Conservation (phyloP, 306 rosid species). For the Pyrus bretschneideri region DNA sequence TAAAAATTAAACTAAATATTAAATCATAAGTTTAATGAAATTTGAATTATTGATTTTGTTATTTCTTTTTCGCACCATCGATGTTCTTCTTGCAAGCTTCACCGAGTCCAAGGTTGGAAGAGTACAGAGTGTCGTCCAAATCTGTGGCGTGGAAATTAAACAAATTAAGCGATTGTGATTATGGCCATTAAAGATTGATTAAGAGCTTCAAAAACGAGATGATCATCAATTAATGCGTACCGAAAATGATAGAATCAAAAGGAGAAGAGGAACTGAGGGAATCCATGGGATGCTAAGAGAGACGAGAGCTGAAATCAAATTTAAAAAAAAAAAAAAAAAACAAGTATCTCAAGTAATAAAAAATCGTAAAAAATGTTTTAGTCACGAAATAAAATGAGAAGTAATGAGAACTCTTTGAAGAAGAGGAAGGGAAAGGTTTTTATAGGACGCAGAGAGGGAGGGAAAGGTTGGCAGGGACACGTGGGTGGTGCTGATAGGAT, state of each 20-base stretch:
- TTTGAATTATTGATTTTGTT: not conserved
- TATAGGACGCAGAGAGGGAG: not conserved
- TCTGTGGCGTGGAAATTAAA: constrained; percentile 34
- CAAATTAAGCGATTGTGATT: not conserved
- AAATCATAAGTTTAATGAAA: not conserved
- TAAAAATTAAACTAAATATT: not conserved
- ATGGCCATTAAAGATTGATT: not conserved
- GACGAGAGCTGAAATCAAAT: not conserved
- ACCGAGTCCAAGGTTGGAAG: constrained; percentile 50
- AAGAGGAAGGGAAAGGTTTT: not conserved
- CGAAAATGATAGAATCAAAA: constrained; percentile 16
- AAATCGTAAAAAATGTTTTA: too few relatives aligned
- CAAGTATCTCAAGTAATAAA: too few relatives aligned
- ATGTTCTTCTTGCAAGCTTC: constrained; percentile 60
- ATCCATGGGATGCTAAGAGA: constrained; percentile 8
- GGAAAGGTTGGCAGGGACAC: not conserved
- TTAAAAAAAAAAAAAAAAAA: not conserved
- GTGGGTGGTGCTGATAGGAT: not conserved
- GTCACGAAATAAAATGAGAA: not conserved
- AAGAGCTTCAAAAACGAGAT: not conserved
- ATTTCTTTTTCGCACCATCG: constrained; percentile 31
- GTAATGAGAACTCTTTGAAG: not conserved
- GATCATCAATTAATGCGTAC: not conserved
- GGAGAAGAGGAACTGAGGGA: constrained; percentile 14
- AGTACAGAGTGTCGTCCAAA: constrained; percentile 82